These are phyloP conservation scores for Serendipita sp. DNA, from an alignment of 768 basidiomycete genomes.

Conservation along the genomic window DNA sequence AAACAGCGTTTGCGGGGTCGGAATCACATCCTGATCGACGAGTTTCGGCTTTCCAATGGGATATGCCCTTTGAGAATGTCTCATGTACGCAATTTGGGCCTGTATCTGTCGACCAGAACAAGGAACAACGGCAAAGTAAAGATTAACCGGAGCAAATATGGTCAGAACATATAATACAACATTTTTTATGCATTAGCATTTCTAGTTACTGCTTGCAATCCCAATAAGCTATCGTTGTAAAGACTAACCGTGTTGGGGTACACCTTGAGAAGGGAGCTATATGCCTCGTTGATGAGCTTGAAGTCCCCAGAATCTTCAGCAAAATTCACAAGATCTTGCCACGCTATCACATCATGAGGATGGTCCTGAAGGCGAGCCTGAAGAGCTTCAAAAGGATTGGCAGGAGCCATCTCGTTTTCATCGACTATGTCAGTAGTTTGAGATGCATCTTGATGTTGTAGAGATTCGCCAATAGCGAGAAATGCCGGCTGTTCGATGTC, in stretches of 20 bases:
- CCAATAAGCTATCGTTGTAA: neutral
- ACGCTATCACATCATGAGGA: conserved; percentile 59
- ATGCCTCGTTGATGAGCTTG: conserved; percentile 62
- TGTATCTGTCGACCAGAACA: conserved; percentile 36
- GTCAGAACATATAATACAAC: neutral
- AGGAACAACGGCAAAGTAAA: conserved; percentile 11
- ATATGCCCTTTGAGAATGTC: conserved; percentile 33
- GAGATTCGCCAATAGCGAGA: neutral
- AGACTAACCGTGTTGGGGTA: conserved; percentile 84
- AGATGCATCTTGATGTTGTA: neutral
- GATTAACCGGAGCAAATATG: conserved; percentile 12
- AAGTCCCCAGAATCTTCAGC: conserved; percentile 67
- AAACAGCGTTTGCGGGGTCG: conserved; percentile 77
- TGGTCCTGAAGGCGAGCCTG: conserved; percentile 46
- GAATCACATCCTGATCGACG: conserved; percentile 44
- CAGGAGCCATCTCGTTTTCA: neutral
- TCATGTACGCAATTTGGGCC: conserved; percentile 73
- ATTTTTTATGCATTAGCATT: neutral
- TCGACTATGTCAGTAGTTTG: neutral
- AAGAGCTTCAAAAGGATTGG: conserved; percentile 27
- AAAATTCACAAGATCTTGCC: conserved; percentile 61
- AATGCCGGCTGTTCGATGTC: neutral
- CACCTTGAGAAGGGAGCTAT: conserved; percentile 63
- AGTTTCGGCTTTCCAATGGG: conserved; percentile 17
- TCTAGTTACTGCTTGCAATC: too few relatives aligned